A percentile compares a stretch with the other conserved stretches of the same genome.
These are phyloP conservation scores for Penicillium sp. DNA, from an alignment of 2,329 filamentous ascomycete species.

Conservation along the genomic window DNA sequence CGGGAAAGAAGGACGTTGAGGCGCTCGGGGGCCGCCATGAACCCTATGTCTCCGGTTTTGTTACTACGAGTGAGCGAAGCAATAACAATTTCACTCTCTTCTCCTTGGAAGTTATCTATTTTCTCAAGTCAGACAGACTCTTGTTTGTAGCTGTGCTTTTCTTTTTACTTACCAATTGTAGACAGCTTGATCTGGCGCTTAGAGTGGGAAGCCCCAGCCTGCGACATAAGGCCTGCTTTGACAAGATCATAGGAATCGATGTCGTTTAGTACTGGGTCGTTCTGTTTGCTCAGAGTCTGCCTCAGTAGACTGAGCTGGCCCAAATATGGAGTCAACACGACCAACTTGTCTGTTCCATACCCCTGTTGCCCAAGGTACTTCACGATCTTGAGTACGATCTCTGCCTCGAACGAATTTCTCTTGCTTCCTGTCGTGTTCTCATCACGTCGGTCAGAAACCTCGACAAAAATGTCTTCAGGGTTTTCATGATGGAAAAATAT, in stretches of 20 bases:
- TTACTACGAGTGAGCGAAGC: constrained; percentile 68
- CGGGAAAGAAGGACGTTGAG: constrained; percentile 69
- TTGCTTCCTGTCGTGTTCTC: constrained; percentile 53
- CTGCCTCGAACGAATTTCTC: constrained; percentile 62
- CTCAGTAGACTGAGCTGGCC: constrained; percentile 63
- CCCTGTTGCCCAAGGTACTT: constrained; percentile 69
- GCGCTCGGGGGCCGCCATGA: constrained; percentile 64
- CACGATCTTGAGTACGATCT: constrained; percentile 64
- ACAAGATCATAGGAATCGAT: constrained; percentile 64
- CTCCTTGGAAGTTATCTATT: constrained; percentile 74
- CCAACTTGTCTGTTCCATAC: constrained; percentile 63
- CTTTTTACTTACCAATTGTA: constrained; percentile 59
- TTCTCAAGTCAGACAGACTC: not conserved
- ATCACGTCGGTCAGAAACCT: constrained; percentile 53
- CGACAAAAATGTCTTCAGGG: constrained; percentile 49
- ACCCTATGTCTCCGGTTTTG: constrained; percentile 62
- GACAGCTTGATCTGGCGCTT: constrained; percentile 61
- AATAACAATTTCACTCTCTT: constrained; percentile 72
- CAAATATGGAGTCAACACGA: constrained; percentile 70
- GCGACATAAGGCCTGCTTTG: constrained; percentile 59
- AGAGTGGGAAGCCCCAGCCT: constrained; percentile 50
- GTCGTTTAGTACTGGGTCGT: constrained; percentile 67
- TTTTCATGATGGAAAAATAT: constrained; percentile 65
- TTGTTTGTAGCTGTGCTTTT: not conserved
- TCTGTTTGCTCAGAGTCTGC: constrained; percentile 53